Percentiles rank a stretch among this genome's conserved stretches.
Conservation (phyloP, 345 rosid species). For the Hibiscus mutabilis region DNA sequence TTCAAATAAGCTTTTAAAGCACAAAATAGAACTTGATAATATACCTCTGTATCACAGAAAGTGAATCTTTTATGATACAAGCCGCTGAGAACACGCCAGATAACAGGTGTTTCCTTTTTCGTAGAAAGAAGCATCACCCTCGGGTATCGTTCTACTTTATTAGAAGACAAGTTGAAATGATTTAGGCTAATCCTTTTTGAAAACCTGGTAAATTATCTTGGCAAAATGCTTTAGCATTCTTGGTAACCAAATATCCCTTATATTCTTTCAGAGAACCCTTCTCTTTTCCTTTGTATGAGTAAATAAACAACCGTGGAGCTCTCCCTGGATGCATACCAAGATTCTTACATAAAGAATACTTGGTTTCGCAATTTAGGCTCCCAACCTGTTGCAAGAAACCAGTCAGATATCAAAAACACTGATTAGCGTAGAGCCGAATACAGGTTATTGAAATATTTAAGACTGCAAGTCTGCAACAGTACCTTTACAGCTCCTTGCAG, state of each 20-base stretch:
- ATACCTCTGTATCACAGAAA: conserved; percentile 68
- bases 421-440: neutral
- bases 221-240: conserved; percentile 59
- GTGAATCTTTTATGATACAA: conserved; percentile 49
- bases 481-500: conserved; percentile 87
- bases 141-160: conserved; percentile 30
- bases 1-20: neutral
- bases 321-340: conserved; percentile 44
- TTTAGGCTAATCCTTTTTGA: conserved; percentile 54
- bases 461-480: neutral
- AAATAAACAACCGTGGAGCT: conserved; percentile 58
- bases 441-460: neutral
- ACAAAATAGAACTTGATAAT: conserved; percentile 3
- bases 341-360: conserved; percentile 64
- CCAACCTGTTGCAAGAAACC: conserved; percentile 46
- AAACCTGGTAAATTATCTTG: conserved; percentile 74
- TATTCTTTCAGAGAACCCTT: conserved; percentile 67
- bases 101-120: conserved; percentile 71
- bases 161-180: conserved; percentile 28
- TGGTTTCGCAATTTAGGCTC: conserved; percentile 65
- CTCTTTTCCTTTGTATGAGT: conserved; percentile 49
- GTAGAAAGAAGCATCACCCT: conserved; percentile 78
- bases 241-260: conserved; percentile 48
- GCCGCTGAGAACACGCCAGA: conserved; percentile 92
- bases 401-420: neutral